A percentile compares a stretch with the other conserved stretches of the same genome.
phyloP scores from a whole-genome alignment of 2,329 filamentous ascomycete species.

The Aspergillus nomiae region DNA sequence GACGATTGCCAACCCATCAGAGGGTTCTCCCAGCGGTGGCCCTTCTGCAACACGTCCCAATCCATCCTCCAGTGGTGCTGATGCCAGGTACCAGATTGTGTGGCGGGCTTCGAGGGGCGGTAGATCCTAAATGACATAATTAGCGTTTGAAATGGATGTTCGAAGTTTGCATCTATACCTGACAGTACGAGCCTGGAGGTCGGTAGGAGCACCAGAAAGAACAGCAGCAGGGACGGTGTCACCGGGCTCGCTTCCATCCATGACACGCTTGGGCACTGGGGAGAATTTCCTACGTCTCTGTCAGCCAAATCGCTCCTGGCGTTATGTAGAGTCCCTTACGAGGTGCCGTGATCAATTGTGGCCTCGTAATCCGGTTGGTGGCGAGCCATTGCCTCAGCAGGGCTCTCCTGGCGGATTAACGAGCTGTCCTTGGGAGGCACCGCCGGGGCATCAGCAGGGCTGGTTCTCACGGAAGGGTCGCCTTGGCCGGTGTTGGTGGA shows the following conservation, averaged over 20 bases:
- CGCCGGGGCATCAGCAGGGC: slow-evolving; percentile 46
- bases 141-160: slow-evolving; percentile 11
- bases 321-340: slow-evolving; percentile 59
- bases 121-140: slow-evolving; percentile 69
- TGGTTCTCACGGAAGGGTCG: slow-evolving; percentile 59
- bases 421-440: slow-evolving; percentile 42
- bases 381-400: slow-evolving; percentile 54
- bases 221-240: slow-evolving; percentile 77
- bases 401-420: slow-evolving; percentile 54
- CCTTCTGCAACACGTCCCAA: slow-evolving; percentile 91
- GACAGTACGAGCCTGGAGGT: slow-evolving; percentile 90
- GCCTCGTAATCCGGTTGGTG: slow-evolving; percentile 82
- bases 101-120: slow-evolving; percentile 88
- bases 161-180: slow-evolving; percentile 61
- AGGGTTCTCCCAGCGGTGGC: slow-evolving; percentile 97
- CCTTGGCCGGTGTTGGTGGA: slow-evolving; percentile 45
- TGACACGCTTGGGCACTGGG: slow-evolving; percentile 82
- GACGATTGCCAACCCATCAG: slow-evolving; percentile 99
- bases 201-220: slow-evolving; percentile 87
- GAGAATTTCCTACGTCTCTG: slow-evolving; percentile 71
- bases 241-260: slow-evolving; percentile 84
- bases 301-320: slow-evolving; percentile 26
- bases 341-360: slow-evolving; percentile 83
- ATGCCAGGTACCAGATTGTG: slow-evolving; percentile 89
- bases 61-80: slow-evolving; percentile 93